A percentile compares a stretch with the other conserved stretches of the same genome.
Conservation (phyloP, 345 rosid species). For the Angophora floribunda region DNA sequence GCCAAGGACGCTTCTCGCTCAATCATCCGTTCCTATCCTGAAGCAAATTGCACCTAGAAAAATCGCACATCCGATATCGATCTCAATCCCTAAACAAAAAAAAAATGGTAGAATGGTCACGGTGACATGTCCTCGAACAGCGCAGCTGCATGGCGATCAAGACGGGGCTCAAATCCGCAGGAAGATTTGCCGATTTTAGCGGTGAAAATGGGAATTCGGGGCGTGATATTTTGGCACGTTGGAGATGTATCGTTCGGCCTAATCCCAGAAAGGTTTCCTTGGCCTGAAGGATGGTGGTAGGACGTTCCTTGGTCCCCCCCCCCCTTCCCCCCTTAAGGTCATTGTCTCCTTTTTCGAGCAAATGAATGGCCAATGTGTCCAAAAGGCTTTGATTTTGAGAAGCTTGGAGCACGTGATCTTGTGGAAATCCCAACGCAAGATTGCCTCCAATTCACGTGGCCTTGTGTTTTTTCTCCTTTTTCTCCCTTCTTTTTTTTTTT, state of each 20-base stretch:
- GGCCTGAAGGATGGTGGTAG: neutral
- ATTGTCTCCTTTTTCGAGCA: neutral
- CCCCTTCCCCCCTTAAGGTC: neutral
- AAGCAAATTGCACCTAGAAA: neutral
- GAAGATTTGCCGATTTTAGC: neutral
- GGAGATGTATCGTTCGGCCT: neutral
- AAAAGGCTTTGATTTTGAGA: neutral
- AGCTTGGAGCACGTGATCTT: neutral
- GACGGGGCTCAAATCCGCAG: neutral
- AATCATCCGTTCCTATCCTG: neutral
- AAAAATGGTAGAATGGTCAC: fast-evolving
- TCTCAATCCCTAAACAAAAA: neutral
- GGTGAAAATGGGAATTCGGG: neutral
- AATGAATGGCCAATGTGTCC: neutral
- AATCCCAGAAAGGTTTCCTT: neutral
- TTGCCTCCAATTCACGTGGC: neutral
- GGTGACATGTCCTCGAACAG: neutral
- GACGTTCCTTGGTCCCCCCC: neutral
- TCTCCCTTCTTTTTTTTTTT: neutral
- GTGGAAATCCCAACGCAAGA: neutral
- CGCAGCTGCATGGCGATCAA: neutral
- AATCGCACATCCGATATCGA: neutral
- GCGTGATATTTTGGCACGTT: neutral
- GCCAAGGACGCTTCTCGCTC: neutral
- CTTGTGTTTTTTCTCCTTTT: neutral